Base-by-base conservation (phyloP, 306 rosid genomes). In the Cicer yamashitae region DNA sequence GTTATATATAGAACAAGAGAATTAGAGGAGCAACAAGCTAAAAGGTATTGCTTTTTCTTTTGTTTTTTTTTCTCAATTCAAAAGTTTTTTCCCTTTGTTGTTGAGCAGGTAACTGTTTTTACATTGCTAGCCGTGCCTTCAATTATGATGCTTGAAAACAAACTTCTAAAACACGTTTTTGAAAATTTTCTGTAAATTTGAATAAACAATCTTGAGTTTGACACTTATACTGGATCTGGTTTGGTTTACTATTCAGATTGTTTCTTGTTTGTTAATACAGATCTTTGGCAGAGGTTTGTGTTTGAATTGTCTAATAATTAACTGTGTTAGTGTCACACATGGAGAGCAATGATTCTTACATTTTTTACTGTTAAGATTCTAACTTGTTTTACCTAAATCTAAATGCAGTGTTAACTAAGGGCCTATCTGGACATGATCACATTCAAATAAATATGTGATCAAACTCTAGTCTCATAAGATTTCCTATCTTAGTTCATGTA, bases 1-100 rank as follows among this genome's bases (percentile, higher is more conserved):
- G 88, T 94, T 81, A 83, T 94, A 78, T 87, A 73, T 82, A 88
- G 99, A 83, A 94, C 99, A 17, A 85, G 38, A 82, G 99, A 90
- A 77, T 81, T 94, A 64, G 99, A 94, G 82, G 99, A 94, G 82
- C 89, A 84, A 68, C 99, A 94, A 88, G 91, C 97, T 56, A 90
- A 83, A 79, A 94, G 99, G 98, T 93, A 47, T 22, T 58, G 9
- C 15, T 44, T 76, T 53, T 51, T 6, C 2, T 2, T 8, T 46
- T 41, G 44, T 41, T 54, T 10, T 2, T 46, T 2, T 46, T 48
- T 54, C 12, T 6, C 64, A 74, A 54, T 44, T 6, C 30, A 14
- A 79, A 12, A 2, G 11, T 54, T 22, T 37, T 54, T 22, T n/a
- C 10, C 30, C 22, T 39, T 54, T 64, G n/a, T 22, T 30, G 34